Conservation (phyloP, 164 flowering plant genomes). For the Santalum album region DNA sequence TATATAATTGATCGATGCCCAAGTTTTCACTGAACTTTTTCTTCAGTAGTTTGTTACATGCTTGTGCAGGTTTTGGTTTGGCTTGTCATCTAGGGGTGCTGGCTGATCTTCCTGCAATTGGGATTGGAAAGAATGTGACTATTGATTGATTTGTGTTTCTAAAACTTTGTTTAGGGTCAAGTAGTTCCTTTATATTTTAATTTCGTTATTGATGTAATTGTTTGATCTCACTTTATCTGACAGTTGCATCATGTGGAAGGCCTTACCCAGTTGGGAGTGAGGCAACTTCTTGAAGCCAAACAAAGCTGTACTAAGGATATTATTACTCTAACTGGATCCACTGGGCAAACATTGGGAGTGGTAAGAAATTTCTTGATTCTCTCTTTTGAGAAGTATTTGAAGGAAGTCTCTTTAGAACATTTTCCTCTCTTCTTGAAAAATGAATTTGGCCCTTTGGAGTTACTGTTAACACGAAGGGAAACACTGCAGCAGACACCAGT, state of each 20-base stretch:
- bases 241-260: slow-evolving; percentile 95
- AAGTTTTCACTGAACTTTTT: too few relatives aligned
- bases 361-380: slow-evolving; percentile 31
- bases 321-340: slow-evolving; percentile 44
- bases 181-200: background rate
- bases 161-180: background rate
- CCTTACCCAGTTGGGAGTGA: slow-evolving; percentile 46
- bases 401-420: background rate
- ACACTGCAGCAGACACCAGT: too few relatives aligned
- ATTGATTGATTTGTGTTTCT: background rate
- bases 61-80: slow-evolving; percentile 68
- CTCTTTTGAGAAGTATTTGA: background rate
- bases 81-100: slow-evolving; percentile 87
- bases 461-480: too few relatives aligned
- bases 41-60: background rate
- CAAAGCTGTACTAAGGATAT: slow-evolving; percentile 27
- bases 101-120: slow-evolving; percentile 71
- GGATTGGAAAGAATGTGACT: slow-evolving; percentile 86
- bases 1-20: too few relatives aligned
- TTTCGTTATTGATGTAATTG: too few relatives aligned
- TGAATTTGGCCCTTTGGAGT: background rate
- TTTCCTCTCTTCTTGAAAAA: background rate
- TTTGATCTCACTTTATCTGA: background rate
- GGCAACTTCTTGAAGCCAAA: slow-evolving; percentile 39
- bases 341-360: slow-evolving; percentile 60